These are phyloP conservation scores for Cystofilobasidium macerans DNA, from an alignment of 768 basidiomycete genomes.

Conservation along the genomic window DNA sequence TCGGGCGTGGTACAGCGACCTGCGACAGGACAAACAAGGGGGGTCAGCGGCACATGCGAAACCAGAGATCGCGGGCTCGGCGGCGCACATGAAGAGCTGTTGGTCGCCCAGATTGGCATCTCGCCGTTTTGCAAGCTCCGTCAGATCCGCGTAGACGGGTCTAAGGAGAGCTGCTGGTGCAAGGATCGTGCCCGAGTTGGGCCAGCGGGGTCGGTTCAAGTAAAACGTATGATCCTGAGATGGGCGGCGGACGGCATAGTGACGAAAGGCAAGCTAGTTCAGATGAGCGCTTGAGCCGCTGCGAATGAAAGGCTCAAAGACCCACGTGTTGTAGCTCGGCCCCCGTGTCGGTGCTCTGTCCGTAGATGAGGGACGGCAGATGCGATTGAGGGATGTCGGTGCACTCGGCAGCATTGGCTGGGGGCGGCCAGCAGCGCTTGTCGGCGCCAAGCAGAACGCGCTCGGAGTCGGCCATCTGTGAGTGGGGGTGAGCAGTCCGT, in stretches of 20 bases:
- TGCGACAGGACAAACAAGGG: background rate
- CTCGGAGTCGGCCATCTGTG: background rate
- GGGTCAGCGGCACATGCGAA: background rate
- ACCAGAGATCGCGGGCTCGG: background rate
- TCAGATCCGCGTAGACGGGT: slow-evolving; percentile 1
- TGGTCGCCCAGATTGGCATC: slow-evolving; percentile 8
- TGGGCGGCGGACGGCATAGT: background rate
- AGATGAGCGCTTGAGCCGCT: too few relatives aligned
- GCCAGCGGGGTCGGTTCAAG: slow-evolving; percentile 6
- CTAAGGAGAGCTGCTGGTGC: background rate
- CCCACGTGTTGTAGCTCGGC: too few relatives aligned
- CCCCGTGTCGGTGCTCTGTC: slow-evolving; percentile 2
- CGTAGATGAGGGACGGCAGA: background rate
- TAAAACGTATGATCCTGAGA: slow-evolving; percentile 7
- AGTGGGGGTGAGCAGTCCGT: background rate
- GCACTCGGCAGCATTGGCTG: slow-evolving; percentile 8
- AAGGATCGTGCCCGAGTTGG: slow-evolving; percentile 16
- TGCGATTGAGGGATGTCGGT: background rate
- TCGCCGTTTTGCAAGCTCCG: background rate
- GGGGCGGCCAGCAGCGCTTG: slow-evolving; percentile 12
- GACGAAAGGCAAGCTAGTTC: background rate
- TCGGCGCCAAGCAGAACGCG: slow-evolving; percentile 9
- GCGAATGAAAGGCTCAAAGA: too few relatives aligned
- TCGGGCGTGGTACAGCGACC: background rate
- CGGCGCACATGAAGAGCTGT: slow-evolving; percentile 4